Evolutionary conservation across 305 asterid species (phyloP).

Genomic region (Fraxinus nigra): DNA sequence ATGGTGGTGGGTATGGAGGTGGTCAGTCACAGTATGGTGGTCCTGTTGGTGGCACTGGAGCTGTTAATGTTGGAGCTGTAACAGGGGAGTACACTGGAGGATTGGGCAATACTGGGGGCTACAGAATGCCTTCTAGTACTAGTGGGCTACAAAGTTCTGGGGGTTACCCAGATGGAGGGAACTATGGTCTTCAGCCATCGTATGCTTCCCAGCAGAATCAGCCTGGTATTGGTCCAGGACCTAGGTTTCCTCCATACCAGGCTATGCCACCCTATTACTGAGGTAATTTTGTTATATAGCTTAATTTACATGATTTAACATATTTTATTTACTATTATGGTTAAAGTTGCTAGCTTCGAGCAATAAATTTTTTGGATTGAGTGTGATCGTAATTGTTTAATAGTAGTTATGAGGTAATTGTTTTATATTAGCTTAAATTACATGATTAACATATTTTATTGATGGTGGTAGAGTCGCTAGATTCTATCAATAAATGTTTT

Average conservation of each 20-base stretch:
- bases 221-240: constrained; percentile 65
- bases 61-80: constrained; percentile 18
- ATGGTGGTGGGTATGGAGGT: constrained; percentile 36
- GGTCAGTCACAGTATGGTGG: constrained; percentile 40
- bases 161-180: constrained; percentile 71
- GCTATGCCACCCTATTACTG: constrained; percentile 86
- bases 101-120: constrained; percentile 49
- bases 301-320: not conserved
- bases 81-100: constrained; percentile 58
- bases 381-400: not conserved
- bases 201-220: constrained; percentile 61
- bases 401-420: constrained; percentile 4
- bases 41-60: constrained; percentile 38
- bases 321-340: not conserved
- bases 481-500: not conserved
- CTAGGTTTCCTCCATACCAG: constrained; percentile 78
- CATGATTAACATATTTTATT: not conserved
- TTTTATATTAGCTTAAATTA: not conserved
- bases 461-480: not conserved
- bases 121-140: constrained; percentile 65
- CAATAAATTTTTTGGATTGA: not conserved
- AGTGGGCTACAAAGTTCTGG: constrained; percentile 66
- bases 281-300: constrained; percentile 46
- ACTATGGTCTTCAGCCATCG: constrained; percentile 44
- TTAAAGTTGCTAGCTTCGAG: not conserved